Conservation (phyloP, 441 rosid species). For the Isatis lusitanica region DNA sequence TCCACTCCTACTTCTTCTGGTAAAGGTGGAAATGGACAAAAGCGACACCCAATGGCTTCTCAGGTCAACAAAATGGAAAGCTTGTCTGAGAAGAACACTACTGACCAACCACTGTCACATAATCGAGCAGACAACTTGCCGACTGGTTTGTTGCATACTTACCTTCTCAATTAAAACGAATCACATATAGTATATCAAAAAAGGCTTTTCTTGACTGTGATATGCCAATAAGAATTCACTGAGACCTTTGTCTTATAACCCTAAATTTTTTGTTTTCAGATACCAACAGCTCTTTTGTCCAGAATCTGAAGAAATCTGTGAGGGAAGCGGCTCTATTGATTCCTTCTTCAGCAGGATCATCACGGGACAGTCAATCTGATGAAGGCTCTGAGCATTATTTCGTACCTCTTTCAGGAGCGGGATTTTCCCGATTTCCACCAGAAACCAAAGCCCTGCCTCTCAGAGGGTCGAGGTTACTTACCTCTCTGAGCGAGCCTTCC, state of each 20-base stretch:
- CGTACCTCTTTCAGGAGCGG: constrained; percentile 68
- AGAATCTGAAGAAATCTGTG: constrained; percentile 87
- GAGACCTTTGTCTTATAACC: neutral
- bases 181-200: neutral
- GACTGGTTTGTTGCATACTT: constrained; percentile 59
- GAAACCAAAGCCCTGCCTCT: constrained; percentile 51
- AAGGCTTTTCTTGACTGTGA: neutral
- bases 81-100: constrained; percentile 58
- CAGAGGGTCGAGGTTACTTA: constrained; percentile 55
- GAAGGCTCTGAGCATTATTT: constrained; percentile 90
- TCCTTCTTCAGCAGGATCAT: constrained; percentile 63
- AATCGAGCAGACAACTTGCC: constrained; percentile 52
- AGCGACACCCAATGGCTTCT: constrained; percentile 56
- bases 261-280: constrained; percentile 57
- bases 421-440: constrained; percentile 53
- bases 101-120: constrained; percentile 57
- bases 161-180: constrained; percentile 16
- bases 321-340: constrained; percentile 81
- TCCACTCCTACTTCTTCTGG: constrained; percentile 91
- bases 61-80: constrained; percentile 68
- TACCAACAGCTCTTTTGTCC: constrained; percentile 58
- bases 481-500: constrained; percentile 53
- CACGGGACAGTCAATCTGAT: constrained; percentile 71
- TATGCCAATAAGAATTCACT: neutral
- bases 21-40: constrained; percentile 77